Conservation (phyloP, 2,329 filamentous ascomycete genomes). For the Calonectria fujianensis region DNA sequence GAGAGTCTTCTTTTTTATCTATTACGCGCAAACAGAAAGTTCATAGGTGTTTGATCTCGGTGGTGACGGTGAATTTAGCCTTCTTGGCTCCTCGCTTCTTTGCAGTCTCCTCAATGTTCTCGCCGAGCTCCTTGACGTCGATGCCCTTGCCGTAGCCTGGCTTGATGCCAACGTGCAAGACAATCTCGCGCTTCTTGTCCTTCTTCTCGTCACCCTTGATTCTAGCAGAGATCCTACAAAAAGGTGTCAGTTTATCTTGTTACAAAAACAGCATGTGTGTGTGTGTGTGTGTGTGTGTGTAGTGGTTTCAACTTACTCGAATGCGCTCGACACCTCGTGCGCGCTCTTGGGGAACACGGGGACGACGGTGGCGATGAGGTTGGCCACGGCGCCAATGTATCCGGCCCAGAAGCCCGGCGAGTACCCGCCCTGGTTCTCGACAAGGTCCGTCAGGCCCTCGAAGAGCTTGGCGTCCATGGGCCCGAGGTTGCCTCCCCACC, state of each 20-base stretch:
- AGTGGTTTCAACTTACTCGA: conserved; percentile 63
- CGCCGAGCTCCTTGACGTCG: conserved; percentile 58
- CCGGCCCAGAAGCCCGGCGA: conserved; percentile 71
- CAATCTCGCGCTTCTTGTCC: conserved; percentile 61
- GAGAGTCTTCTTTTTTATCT: conserved; percentile 4
- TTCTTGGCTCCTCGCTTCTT: conserved; percentile 59
- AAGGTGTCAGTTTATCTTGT: background rate
- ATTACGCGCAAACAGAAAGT: conserved; percentile 46
- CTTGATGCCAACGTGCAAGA: conserved; percentile 61
- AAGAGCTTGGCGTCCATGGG: conserved; percentile 68
- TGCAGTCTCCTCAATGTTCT: conserved; percentile 58
- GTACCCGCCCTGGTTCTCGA: conserved; percentile 61
- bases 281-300: background rate
- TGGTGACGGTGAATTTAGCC: conserved; percentile 58
- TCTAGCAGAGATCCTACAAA: conserved; percentile 55
- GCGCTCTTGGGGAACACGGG: conserved; percentile 63
- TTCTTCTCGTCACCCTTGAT: conserved; percentile 50
- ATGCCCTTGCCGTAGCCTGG: conserved; percentile 56
- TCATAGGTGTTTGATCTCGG: conserved; percentile 54
- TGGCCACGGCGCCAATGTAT: conserved; percentile 70
- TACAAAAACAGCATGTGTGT: no score
- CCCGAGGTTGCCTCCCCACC: conserved; percentile 81
- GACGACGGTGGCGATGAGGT: conserved; percentile 64
- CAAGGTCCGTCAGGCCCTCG: conserved; percentile 64
- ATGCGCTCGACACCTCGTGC: conserved; percentile 58